Evolutionary conservation across 1,284 basidiomycete species (phyloP).

Genomic region (Thecaphora frezii): DNA sequence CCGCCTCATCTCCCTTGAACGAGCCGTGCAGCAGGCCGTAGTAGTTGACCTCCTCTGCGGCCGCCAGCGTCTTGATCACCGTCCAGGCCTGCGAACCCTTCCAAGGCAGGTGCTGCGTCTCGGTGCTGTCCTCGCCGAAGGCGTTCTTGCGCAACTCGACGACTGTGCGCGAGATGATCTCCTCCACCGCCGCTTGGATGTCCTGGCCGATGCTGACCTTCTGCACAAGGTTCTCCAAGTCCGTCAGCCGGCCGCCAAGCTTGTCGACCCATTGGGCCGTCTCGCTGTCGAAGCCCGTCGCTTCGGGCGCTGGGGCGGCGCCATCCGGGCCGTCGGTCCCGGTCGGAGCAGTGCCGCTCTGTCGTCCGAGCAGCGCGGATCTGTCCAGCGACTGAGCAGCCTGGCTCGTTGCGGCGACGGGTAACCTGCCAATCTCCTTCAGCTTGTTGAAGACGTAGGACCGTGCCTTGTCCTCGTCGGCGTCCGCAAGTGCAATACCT

Average conservation of each 20-base stretch:
- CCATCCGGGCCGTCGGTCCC: not conserved
- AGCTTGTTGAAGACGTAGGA: constrained; percentile 81
- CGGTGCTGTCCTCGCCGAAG: constrained; percentile 85
- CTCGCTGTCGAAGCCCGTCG: constrained; percentile 21
- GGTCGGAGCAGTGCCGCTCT: not conserved
- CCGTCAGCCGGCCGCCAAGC: constrained; percentile 52
- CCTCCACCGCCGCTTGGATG: constrained; percentile 41
- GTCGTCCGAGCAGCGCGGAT: not conserved
- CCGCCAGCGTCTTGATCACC: constrained; percentile 74
- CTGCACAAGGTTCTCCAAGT: constrained; percentile 49
- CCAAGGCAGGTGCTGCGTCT: constrained; percentile 82
- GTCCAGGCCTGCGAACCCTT: constrained; percentile 84
- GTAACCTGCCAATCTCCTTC: constrained; percentile 63
- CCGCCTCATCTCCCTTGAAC: constrained; percentile 85
- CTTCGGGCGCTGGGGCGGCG: constrained; percentile 8
- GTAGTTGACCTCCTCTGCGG: constrained; percentile 75
- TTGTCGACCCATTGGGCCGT: constrained; percentile 49
- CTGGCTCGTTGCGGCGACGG: constrained; percentile 3
- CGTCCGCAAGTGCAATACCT: constrained; percentile 65
- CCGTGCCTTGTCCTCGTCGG: constrained; percentile 77
- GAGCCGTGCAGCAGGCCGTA: constrained; percentile 79
- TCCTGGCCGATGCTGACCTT: constrained; percentile 47
- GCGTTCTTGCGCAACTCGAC: constrained; percentile 84
- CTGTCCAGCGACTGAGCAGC: not conserved
- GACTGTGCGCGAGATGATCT: constrained; percentile 70